Conservation (phyloP, 345 rosid species). For the Excoecaria cochinchinensis region DNA sequence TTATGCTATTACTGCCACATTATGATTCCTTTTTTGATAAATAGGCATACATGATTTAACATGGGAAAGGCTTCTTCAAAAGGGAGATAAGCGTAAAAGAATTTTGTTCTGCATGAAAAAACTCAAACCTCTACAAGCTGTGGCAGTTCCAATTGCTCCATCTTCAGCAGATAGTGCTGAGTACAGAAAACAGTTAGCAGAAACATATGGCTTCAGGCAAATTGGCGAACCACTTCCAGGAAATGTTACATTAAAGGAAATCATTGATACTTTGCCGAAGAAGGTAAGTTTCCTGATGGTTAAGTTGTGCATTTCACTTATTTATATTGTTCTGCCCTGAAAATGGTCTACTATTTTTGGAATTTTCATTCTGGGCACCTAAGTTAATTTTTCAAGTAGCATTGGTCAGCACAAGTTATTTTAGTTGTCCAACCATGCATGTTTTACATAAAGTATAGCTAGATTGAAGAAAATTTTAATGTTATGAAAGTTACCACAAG, state of each 20-base stretch:
- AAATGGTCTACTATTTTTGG: background rate
- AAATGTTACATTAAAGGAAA: conserved; percentile 65
- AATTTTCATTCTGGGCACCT: background rate
- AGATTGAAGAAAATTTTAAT: background rate
- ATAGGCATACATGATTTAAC: conserved; percentile 52
- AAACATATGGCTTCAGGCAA: conserved; percentile 75
- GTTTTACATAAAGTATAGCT: background rate
- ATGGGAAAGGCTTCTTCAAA: conserved; percentile 40
- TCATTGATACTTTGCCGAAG: conserved; percentile 76
- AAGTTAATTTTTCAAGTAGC: conserved; percentile 6
- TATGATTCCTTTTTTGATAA: conserved; percentile 25
- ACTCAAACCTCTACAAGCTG: conserved; percentile 48
- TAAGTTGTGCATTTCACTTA: conserved; percentile 2
- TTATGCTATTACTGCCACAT: conserved; percentile 5
- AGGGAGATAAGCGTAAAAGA: conserved; percentile 35
- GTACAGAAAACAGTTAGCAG: conserved; percentile 63
- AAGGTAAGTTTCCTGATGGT: conserved; percentile 41
- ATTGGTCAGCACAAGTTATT: background rate
- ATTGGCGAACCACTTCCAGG: conserved; percentile 89
- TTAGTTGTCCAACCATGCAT: background rate
- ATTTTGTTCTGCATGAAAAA: conserved; percentile 34
- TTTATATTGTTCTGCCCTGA: conserved; percentile 1
- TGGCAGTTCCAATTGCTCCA: conserved; percentile 63
- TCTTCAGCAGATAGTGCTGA: conserved; percentile 54
- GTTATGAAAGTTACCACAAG: background rate